A percentile compares a stretch with the other conserved stretches of the same genome.
Conservation (phyloP, 805 yeast genomes). For the Lipomyces yamanashiensis region DNA sequence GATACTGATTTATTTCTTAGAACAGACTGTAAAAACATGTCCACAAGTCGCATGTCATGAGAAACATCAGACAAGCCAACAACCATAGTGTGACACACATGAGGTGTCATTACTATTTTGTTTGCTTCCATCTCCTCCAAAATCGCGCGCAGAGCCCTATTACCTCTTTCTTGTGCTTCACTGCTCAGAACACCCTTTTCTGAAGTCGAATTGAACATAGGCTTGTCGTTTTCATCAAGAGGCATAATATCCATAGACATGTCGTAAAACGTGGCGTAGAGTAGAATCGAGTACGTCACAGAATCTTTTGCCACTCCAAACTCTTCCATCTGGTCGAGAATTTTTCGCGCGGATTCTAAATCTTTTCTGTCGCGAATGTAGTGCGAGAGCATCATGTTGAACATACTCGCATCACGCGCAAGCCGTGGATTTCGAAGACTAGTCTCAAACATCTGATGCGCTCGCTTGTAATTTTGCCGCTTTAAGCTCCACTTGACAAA, state of each 20-base stretch:
- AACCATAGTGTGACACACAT: constrained; percentile 24
- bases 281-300: constrained; percentile 19
- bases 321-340: constrained; percentile 11
- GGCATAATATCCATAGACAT: constrained; percentile 12
- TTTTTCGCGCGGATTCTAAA: constrained; percentile 6
- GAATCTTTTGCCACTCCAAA: constrained; percentile 17
- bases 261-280: constrained; percentile 25
- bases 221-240: neutral
- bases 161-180: neutral
- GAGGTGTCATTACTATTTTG: constrained; percentile 7
- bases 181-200: neutral
- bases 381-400: constrained; percentile 20
- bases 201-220: neutral
- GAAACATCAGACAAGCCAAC: constrained; percentile 28
- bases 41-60: constrained; percentile 26
- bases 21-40: constrained; percentile 7
- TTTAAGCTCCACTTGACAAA: constrained; percentile 9
- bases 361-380: constrained; percentile 15
- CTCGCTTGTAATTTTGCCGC: neutral
- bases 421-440: neutral
- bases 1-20: neutral
- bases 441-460: neutral
- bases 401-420: constrained; percentile 1
- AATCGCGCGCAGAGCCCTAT: constrained; percentile 9
- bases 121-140: constrained; percentile 25